These are phyloP conservation scores for Nectriaceae sp. DNA, from an alignment of 2,329 filamentous ascomycete species.

Conservation along the genomic window DNA sequence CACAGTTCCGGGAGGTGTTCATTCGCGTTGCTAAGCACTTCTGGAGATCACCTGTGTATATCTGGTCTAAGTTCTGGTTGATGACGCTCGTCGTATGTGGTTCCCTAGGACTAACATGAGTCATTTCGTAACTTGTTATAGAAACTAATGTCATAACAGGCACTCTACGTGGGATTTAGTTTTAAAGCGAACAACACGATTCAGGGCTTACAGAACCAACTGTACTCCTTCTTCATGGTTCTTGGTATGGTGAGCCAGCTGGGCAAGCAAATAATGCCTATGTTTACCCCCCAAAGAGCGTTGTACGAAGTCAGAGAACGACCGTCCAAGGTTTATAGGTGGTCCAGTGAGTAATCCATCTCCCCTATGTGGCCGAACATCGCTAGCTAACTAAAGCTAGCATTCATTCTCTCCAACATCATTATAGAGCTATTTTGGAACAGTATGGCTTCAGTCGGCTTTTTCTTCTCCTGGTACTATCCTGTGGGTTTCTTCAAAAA, in stretches of 20 bases:
- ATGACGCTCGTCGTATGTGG: background rate
- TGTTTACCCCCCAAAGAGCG: conserved; percentile 65
- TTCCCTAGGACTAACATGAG: too few species aligned
- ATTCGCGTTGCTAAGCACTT: conserved; percentile 32
- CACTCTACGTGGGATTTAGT: conserved; percentile 49
- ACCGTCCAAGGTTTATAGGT: conserved; percentile 60
- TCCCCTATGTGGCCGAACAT: too few species aligned
- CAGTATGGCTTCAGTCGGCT: conserved; percentile 56
- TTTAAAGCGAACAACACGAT: conserved; percentile 56
- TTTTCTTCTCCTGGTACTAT: conserved; percentile 68
- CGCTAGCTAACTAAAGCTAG: too few species aligned
- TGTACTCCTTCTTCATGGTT: conserved; percentile 69
- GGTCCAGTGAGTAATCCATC: too few species aligned
- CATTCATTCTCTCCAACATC: conserved; percentile 59
- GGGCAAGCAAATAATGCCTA: conserved; percentile 65
- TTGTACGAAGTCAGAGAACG: conserved; percentile 69
- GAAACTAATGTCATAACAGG: background rate
- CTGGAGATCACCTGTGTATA: conserved; percentile 50
- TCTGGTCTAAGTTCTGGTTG: conserved; percentile 53
- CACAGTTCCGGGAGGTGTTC: conserved; percentile 30
- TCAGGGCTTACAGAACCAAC: conserved; percentile 68
- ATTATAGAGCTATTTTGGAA: conserved; percentile 68
- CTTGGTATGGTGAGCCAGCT: conserved; percentile 62
- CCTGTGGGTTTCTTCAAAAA: conserved; percentile 63
- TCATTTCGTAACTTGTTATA: too few species aligned